Evolutionary conservation across 495 filamentous ascomycete genomes (phyloP).

Genomic region (Hyaloscypha bicolor): DNA sequence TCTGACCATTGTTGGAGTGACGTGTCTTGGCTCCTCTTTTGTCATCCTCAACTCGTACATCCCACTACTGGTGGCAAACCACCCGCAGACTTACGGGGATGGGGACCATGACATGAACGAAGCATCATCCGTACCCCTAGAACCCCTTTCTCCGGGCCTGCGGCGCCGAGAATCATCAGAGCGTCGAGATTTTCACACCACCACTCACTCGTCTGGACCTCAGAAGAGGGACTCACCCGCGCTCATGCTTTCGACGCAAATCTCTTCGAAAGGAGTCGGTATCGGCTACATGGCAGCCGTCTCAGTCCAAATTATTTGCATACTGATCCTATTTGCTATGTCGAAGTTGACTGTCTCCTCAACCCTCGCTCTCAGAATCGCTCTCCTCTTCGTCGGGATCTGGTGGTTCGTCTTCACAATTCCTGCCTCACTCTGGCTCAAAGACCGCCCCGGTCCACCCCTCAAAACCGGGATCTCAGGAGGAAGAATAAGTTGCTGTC

Average conservation of each 20-base stretch:
- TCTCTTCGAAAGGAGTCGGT: slow-evolving; percentile 90
- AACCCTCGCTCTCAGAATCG: slow-evolving; percentile 76
- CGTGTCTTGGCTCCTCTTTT: slow-evolving; percentile 84
- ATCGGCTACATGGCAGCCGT: slow-evolving; percentile 87
- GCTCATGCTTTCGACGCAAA: slow-evolving; percentile 74
- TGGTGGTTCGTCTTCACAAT: slow-evolving; percentile 98
- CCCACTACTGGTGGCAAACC: slow-evolving; percentile 76
- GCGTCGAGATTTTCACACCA: slow-evolving; percentile 41
- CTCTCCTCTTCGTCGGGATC: slow-evolving; percentile 80
- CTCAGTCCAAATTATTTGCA: slow-evolving; percentile 75
- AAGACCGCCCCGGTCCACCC: slow-evolving; percentile 87
- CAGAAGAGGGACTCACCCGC: slow-evolving; percentile 55
- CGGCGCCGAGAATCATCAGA: slow-evolving; percentile 27
- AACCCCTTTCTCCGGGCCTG: slow-evolving; percentile 30
- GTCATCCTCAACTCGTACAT: slow-evolving; percentile 83
- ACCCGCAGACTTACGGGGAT: slow-evolving; percentile 51
- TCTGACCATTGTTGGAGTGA: slow-evolving; percentile 86
- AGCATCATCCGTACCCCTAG: slow-evolving; percentile 10
- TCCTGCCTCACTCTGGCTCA: slow-evolving; percentile 83
- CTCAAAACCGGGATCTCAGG: slow-evolving; percentile 44
- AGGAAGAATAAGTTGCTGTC: slow-evolving; percentile 18
- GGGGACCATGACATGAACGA: slow-evolving; percentile 28
- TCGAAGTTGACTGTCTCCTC: slow-evolving; percentile 56
- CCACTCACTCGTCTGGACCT: slow-evolving; percentile 40
- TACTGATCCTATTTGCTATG: slow-evolving; percentile 70